phyloP scores from a whole-genome alignment of 139 green algal species.

The Coelastrella sp. region DNA sequence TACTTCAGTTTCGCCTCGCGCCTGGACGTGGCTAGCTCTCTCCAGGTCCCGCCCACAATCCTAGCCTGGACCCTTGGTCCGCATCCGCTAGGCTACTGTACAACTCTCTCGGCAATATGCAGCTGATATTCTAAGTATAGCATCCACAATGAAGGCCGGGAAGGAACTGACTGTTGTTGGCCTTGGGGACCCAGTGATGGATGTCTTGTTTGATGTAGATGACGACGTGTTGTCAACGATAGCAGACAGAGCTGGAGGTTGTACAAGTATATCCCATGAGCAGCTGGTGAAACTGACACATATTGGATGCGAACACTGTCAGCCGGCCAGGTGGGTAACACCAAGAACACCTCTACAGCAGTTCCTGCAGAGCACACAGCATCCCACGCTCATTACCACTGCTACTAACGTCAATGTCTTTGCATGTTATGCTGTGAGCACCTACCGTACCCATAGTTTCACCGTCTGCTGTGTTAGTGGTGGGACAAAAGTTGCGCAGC shows the following conservation, averaged over 20 bases:
- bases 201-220: constrained; percentile 61
- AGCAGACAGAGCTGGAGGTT: constrained; percentile 59
- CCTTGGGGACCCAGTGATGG: constrained; percentile 67
- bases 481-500: too few relatives aligned
- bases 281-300: constrained; percentile 39
- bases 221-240: constrained; percentile 56
- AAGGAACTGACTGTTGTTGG: constrained; percentile 39
- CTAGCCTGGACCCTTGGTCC: too few relatives aligned
- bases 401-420: neutral
- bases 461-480: too few relatives aligned
- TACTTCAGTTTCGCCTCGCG: neutral
- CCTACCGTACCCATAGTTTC: too few relatives aligned
- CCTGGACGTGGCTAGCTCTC: neutral
- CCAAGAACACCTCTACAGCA: neutral
- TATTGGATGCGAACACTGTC: constrained; percentile 11
- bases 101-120: neutral
- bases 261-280: constrained; percentile 51
- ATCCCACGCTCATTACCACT: neutral
- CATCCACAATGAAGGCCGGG: neutral
- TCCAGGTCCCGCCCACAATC: neutral
- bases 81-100: neutral
- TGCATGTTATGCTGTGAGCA: neutral
- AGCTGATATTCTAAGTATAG: neutral
- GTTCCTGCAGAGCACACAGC: neutral
- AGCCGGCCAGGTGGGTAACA: constrained; percentile 20